Evolutionary conservation across 495 filamentous ascomycete species (phyloP).

Genomic region (Penicillium cataractarum): DNA sequence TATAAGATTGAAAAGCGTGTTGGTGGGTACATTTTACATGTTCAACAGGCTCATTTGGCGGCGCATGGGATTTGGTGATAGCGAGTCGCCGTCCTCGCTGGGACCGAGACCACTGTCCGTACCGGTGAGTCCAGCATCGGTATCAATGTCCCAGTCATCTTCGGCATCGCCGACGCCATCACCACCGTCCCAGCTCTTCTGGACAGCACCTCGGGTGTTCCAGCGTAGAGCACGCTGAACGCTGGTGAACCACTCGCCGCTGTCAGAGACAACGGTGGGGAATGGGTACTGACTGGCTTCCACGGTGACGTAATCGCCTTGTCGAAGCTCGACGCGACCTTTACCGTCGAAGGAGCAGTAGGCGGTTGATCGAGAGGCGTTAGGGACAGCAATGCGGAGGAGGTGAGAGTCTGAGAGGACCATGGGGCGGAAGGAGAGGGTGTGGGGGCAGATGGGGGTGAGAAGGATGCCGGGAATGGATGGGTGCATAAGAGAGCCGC

Average conservation of each 20-base stretch:
- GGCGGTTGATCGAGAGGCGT: constrained; percentile 81
- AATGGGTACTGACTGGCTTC: constrained; percentile 94
- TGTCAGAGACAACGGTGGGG: constrained; percentile 80
- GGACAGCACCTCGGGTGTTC: constrained; percentile 85
- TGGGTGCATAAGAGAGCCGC: constrained; percentile 92
- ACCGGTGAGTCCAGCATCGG: constrained; percentile 63
- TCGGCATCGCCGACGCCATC: constrained; percentile 39
- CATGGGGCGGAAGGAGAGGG: constrained; percentile 95
- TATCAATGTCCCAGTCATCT: constrained; percentile 76
- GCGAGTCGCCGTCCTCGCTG: constrained; percentile 65
- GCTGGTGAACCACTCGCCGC: constrained; percentile 92
- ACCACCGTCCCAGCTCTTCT: constrained; percentile 73
- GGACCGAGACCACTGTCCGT: constrained; percentile 54
- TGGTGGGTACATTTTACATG: constrained; percentile 35
- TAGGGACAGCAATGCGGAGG: constrained; percentile 83
- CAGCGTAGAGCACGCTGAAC: constrained; percentile 87
- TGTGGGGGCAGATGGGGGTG: constrained; percentile 97
- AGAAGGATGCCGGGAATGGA: constrained; percentile 97
- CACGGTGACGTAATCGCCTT: constrained; percentile 94
- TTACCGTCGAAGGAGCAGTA: constrained; percentile 98
- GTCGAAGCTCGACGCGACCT: constrained; percentile 83
- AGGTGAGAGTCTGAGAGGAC: constrained; percentile 95
- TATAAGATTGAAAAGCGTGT: neutral
- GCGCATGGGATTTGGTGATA: constrained; percentile 64
- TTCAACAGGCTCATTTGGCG: constrained; percentile 67